These are phyloP conservation scores for Botrytis galanthina DNA, from an alignment of 2,329 filamentous ascomycete species.

Conservation along the genomic window DNA sequence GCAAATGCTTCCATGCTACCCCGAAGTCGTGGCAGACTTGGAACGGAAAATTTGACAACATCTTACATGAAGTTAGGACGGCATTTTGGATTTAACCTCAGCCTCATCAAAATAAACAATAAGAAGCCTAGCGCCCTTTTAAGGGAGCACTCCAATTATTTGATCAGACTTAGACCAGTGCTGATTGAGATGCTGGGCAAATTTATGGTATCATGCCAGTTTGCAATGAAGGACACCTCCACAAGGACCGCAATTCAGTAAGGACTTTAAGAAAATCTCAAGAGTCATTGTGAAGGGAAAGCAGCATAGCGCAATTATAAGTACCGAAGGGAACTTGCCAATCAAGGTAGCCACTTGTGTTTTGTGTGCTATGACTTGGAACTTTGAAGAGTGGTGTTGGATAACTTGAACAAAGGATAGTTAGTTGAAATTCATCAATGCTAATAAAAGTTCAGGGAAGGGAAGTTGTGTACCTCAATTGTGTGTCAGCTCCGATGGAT, in stretches of 20 bases:
- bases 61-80: neutral
- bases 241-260: neutral
- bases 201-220: neutral
- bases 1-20: neutral
- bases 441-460: too few species aligned
- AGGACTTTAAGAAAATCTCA: neutral
- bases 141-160: neutral
- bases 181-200: neutral
- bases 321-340: neutral
- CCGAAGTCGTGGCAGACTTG: neutral
- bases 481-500: too few species aligned
- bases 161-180: neutral
- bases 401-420: neutral
- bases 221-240: neutral
- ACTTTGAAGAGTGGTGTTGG: too few species aligned
- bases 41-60: neutral
- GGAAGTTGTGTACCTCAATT: neutral
- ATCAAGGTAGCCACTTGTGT: neutral
- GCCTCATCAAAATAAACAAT: too few species aligned
- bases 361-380: too few species aligned
- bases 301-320: neutral
- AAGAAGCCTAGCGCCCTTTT: neutral
- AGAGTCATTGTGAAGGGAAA: neutral
- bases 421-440: neutral
- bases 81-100: neutral